Conservation (phyloP, 768 basidiomycete genomes). For the Lentinula raphanica region DNA sequence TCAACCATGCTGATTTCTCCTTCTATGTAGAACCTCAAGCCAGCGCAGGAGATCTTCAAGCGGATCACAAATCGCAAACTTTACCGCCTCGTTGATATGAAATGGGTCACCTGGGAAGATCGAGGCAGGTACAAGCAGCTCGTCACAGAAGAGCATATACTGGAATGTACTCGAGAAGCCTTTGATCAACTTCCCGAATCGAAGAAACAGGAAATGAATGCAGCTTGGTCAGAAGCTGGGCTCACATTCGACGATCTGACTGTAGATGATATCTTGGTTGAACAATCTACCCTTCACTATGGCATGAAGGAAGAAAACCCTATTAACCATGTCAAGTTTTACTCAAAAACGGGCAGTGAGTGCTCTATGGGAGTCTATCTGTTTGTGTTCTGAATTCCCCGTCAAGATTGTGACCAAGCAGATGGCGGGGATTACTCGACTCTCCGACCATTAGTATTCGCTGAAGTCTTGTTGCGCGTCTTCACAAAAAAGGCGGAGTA, state of each 20-base stretch:
- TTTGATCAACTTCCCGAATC: slow-evolving; percentile 11
- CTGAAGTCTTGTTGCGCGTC: slow-evolving; percentile 62
- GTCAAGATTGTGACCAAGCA: slow-evolving; percentile 38
- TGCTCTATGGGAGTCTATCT: background rate
- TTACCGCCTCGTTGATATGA: slow-evolving; percentile 67
- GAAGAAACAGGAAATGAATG: slow-evolving; percentile 14
- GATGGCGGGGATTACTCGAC: slow-evolving; percentile 56
- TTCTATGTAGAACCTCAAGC: slow-evolving; percentile 46
- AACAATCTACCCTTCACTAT: slow-evolving; percentile 64
- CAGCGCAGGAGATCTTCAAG: slow-evolving; percentile 54
- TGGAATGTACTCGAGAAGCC: slow-evolving; percentile 31
- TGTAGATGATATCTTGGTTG: slow-evolving; percentile 56
- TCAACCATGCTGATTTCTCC: slow-evolving; percentile 1
- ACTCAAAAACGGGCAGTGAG: slow-evolving; percentile 55
- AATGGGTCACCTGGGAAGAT: slow-evolving; percentile 38
- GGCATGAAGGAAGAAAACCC: slow-evolving; percentile 73
- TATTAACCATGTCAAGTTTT: slow-evolving; percentile 64
- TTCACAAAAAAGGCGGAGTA: slow-evolving; percentile 59
- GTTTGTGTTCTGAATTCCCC: background rate
- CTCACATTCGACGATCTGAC: slow-evolving; percentile 29
- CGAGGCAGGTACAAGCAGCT: slow-evolving; percentile 28
- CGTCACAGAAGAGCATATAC: slow-evolving; percentile 40
- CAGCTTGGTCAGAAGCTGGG: slow-evolving; percentile 9
- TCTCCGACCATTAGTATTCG: slow-evolving; percentile 60
- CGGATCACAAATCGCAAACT: slow-evolving; percentile 61